Conservation (phyloP, 768 basidiomycete species). For the Pleurotus platypus region DNA sequence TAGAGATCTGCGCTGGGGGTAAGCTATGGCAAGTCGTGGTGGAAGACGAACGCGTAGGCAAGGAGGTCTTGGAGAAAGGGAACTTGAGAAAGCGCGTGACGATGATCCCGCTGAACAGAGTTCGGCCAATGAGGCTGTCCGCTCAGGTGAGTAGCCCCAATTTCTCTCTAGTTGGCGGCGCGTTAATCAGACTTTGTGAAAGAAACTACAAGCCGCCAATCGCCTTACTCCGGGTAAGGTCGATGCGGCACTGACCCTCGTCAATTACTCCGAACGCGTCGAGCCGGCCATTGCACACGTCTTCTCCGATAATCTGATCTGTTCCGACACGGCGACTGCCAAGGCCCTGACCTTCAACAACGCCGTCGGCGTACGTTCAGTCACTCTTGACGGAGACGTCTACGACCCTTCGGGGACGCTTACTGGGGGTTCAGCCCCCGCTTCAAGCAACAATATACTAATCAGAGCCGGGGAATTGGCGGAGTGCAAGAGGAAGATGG, state of each 20-base stretch:
- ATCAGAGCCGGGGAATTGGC: constrained; percentile 82
- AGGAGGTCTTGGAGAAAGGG: constrained; percentile 72
- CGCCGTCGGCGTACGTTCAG: constrained; percentile 69
- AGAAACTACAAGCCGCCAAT: constrained; percentile 79
- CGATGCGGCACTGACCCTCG: constrained; percentile 81
- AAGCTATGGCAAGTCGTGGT: constrained; percentile 94
- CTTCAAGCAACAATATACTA: constrained; percentile 60
- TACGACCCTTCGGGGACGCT: constrained; percentile 96
- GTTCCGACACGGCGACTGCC: constrained; percentile 83
- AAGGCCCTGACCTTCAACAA: constrained; percentile 81
- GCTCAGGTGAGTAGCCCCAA: constrained; percentile 33
- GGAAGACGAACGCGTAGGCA: constrained; percentile 85
- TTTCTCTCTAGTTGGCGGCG: not conserved
- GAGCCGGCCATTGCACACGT: constrained; percentile 89
- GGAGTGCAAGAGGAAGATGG: constrained; percentile 58
- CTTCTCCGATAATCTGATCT: constrained; percentile 90
- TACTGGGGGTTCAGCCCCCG: constrained; percentile 86
- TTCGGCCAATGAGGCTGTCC: constrained; percentile 53
- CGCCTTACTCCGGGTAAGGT: constrained; percentile 77
- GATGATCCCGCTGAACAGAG: constrained; percentile 92
- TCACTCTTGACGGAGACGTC: constrained; percentile 92
- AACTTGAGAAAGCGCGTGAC: constrained; percentile 84
- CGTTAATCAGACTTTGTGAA: not conserved
- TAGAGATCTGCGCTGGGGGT: constrained; percentile 89
- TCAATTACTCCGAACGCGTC: constrained; percentile 79